phyloP scores from a whole-genome alignment of 2,329 filamentous ascomycete genomes.

The Alternaria rosae region DNA sequence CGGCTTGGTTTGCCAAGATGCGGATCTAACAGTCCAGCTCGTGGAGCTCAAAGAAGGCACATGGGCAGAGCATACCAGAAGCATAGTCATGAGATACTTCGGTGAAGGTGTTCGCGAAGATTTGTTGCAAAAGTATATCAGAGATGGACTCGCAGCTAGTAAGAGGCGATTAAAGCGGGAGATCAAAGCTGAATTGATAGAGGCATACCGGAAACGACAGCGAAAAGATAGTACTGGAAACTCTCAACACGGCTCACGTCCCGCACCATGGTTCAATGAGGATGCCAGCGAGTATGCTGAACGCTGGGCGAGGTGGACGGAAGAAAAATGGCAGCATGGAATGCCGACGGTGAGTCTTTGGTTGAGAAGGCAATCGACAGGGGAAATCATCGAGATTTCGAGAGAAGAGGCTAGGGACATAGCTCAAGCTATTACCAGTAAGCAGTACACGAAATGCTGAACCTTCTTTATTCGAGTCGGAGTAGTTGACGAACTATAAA shows the following conservation, averaged over 20 bases:
- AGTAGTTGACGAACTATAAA: not conserved
- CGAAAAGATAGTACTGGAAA: not conserved
- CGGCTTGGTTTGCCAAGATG: not conserved
- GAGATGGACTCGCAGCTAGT: rapidly evolving
- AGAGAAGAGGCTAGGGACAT: not conserved
- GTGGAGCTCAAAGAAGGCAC: not conserved
- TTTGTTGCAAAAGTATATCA: not conserved
- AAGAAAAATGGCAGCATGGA: not conserved
- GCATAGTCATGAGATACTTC: not conserved
- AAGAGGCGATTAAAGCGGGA: not conserved
- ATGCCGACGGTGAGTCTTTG: not conserved
- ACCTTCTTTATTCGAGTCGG: not conserved
- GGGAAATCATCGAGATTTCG: not conserved
- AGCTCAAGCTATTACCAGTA: not conserved
- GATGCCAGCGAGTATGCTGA: not conserved
- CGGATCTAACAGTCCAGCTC: not conserved
- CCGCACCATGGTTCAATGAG: not conserved
- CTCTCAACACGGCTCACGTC: not conserved
- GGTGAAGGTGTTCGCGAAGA: not conserved
- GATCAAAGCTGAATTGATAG: not conserved
- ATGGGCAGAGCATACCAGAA: not conserved
- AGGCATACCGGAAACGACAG: not conserved
- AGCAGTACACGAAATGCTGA: not conserved
- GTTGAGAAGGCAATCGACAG: not conserved
- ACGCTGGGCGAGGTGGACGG: not conserved